Conservation (phyloP, 345 rosid genomes). For the Eucalyptus decipiens region DNA sequence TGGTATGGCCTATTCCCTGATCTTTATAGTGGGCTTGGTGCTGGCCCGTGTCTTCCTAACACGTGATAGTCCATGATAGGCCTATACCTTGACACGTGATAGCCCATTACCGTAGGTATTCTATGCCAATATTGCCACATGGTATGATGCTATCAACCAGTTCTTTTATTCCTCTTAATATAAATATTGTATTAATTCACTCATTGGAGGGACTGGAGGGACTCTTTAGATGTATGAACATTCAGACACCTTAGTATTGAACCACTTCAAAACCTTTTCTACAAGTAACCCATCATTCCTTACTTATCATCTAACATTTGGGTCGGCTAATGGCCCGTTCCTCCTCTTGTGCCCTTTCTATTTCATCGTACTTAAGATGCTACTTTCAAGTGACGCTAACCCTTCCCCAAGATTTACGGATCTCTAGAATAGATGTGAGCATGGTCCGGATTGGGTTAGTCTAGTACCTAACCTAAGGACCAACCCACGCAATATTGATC, state of each 20-base stretch:
- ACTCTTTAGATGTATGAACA: background rate
- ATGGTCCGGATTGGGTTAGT: too few species aligned
- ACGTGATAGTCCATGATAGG: background rate
- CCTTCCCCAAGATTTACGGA: background rate
- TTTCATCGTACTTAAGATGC: background rate
- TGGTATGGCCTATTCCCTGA: background rate
- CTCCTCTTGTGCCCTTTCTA: background rate
- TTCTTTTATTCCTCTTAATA: background rate
- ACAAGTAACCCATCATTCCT: background rate
- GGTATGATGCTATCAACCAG: background rate
- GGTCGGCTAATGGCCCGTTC: background rate
- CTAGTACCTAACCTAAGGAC: too few species aligned
- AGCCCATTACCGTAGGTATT: background rate
- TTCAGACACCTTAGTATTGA: background rate
- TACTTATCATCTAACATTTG: background rate
- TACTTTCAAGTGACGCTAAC: background rate
- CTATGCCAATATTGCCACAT: background rate
- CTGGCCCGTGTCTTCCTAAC: background rate
- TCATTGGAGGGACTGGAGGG: background rate
- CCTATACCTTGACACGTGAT: background rate
- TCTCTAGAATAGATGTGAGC: background rate
- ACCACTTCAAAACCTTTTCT: background rate
- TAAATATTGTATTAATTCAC: background rate
- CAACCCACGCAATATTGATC: fast-evolving
- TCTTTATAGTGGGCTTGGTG: background rate